Conservation (phyloP, 129 eudicot species). For the Escallonia herrerae region DNA sequence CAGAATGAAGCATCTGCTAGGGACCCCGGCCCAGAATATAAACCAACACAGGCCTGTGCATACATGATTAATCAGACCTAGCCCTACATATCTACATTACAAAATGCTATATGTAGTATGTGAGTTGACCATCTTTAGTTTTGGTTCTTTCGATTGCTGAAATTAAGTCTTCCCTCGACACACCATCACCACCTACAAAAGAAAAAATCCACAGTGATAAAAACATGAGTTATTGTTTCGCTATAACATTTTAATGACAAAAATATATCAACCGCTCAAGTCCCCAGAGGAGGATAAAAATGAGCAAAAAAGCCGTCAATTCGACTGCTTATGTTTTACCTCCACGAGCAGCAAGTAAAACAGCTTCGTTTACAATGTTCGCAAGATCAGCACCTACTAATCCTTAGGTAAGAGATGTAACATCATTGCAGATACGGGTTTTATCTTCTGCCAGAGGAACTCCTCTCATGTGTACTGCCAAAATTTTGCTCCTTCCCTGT, state of each 20-base stretch:
- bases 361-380: constrained; percentile 87
- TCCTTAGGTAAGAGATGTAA: constrained; percentile 90
- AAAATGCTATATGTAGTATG: no score
- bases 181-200: constrained; percentile 38
- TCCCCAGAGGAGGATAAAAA: no score
- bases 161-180: constrained; percentile 37
- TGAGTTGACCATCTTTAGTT: constrained; percentile 9
- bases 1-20: no score
- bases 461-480: constrained; percentile 84
- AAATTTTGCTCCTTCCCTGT: constrained; percentile 77
- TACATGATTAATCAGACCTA: no score
- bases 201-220: not conserved
- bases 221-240: no score
- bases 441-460: constrained; percentile 81
- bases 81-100: no score
- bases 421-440: constrained; percentile 55
- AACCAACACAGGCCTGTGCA: no score
- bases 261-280: no score
- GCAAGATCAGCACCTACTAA: constrained; percentile 99
- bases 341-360: constrained; percentile 93
- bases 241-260: no score
- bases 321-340: constrained; percentile 25
- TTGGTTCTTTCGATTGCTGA: constrained; percentile 41
- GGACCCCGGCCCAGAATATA: no score
- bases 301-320: no score